Conservation (phyloP, 208 protist genomes). For the Leishmania guyanensis region DNA sequence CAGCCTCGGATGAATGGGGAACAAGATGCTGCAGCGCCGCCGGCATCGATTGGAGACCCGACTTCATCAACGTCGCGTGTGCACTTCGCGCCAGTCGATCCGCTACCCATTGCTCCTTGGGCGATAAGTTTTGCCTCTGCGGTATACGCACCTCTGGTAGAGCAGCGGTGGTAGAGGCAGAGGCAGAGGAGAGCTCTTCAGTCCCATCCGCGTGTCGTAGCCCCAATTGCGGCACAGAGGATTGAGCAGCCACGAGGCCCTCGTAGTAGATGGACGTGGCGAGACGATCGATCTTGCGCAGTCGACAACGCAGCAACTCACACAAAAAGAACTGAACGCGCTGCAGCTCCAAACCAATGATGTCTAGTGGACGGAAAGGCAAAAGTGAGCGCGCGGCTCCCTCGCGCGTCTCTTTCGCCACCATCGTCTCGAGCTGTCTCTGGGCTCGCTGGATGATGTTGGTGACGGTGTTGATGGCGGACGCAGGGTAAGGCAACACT, state of each 20-base stretch:
- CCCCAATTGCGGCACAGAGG: conserved; percentile 3
- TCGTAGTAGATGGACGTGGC: conserved; percentile 75
- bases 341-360: conserved; percentile 78
- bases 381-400: conserved; percentile 50
- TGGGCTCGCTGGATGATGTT: conserved; percentile 48
- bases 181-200: background rate
- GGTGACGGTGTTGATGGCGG: conserved; percentile 52
- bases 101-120: conserved; percentile 73
- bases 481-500: conserved; percentile 75
- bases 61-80: conserved; percentile 44
- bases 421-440: conserved; percentile 36
- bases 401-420: conserved; percentile 55
- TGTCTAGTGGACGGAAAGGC: conserved; percentile 80
- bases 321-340: conserved; percentile 82
- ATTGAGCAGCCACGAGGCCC: conserved; percentile 34
- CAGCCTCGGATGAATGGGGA: conserved; percentile 64
- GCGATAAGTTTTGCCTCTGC: conserved; percentile 56
- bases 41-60: conserved; percentile 65
- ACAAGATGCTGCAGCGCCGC: conserved; percentile 61
- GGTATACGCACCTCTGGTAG: conserved; percentile 40
- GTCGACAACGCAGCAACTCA: conserved; percentile 78
- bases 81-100: conserved; percentile 61
- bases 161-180: conserved; percentile 1
- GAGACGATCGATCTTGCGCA: conserved; percentile 84
- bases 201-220: background rate